Percentiles rank a stretch among this genome's conserved stretches.
These are phyloP conservation scores for Tolypocladium cylindrosporum DNA, from an alignment of 2,329 filamentous ascomycete species.

Conservation along the genomic window DNA sequence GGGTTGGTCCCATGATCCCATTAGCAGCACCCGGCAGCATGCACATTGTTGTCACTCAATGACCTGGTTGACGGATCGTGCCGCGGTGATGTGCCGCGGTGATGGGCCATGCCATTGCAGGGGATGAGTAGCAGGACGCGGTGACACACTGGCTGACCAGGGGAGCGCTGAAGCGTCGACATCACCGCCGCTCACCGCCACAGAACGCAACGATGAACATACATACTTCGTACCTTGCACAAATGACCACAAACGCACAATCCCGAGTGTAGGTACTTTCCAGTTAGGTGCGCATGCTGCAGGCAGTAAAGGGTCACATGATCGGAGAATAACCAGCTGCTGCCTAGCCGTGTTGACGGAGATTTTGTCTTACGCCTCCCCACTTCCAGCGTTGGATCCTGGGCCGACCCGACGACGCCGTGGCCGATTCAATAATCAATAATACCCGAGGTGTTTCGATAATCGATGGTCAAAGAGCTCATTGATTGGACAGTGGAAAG, in stretches of 20 bases:
- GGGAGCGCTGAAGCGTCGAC: neutral
- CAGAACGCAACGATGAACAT: neutral
- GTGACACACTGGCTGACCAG: too few species aligned
- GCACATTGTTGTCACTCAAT: neutral
- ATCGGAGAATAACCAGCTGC: neutral
- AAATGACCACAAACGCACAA: neutral
- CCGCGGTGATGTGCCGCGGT: neutral
- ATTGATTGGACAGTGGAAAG: too few species aligned
- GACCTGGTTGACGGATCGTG: neutral
- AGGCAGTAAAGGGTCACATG: neutral
- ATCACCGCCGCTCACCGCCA: neutral
- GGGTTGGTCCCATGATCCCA: neutral
- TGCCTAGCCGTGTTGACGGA: neutral
- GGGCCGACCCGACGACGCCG: neutral
- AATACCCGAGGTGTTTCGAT: too few species aligned
- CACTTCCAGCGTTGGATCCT: neutral
- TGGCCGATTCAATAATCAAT: too few species aligned
- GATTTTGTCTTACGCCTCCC: neutral
- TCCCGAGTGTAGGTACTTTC: neutral
- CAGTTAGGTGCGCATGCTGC: too few species aligned
- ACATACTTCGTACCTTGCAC: neutral
- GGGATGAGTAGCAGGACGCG: neutral
- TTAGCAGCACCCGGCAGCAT: neutral
- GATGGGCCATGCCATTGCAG: neutral
- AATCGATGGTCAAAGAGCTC: neutral